phyloP scores from a whole-genome alignment of 768 basidiomycete species.

The Chalciporus sphaerocephalus region DNA sequence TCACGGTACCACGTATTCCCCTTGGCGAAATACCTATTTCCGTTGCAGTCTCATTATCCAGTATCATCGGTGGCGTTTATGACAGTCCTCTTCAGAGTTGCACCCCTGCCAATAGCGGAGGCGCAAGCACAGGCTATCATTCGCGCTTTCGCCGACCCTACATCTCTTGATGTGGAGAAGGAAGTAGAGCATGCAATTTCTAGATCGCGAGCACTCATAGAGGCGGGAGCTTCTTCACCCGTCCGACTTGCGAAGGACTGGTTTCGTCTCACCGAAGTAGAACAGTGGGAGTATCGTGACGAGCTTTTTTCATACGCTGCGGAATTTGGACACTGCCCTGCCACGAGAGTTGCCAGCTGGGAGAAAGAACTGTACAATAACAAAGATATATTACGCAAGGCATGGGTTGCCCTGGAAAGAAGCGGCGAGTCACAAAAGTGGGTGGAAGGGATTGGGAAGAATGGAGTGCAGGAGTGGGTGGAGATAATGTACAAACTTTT shows the following conservation, averaged over 20 bases:
- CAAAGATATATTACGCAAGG: conserved; percentile 44
- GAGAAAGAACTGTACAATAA: conserved; percentile 50
- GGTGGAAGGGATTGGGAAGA: conserved; percentile 60
- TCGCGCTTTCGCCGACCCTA: conserved; percentile 50
- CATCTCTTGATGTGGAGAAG: conserved; percentile 41
- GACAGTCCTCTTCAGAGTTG: conserved; percentile 53
- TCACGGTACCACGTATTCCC: conserved; percentile 67
- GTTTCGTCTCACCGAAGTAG: conserved; percentile 46
- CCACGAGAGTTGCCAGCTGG: conserved; percentile 49
- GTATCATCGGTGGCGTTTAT: conserved; percentile 58
- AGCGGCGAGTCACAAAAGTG: conserved; percentile 55
- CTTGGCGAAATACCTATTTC: conserved; percentile 66
- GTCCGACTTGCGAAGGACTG: conserved; percentile 49
- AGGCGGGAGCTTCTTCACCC: conserved; percentile 31
- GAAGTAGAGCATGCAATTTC: conserved; percentile 49
- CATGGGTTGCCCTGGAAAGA: conserved; percentile 57
- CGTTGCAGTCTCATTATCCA: conserved; percentile 45
- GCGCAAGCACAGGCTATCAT: conserved; percentile 66
- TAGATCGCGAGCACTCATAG: conserved; percentile 43
- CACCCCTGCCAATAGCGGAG: conserved; percentile 76
- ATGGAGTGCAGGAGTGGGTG: conserved; percentile 59
- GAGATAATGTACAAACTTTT: conserved; percentile 39
- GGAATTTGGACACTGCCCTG: conserved; percentile 26
- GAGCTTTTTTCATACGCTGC: conserved; percentile 48
- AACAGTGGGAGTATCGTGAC: conserved; percentile 70